These are phyloP conservation scores for Teratosphaeriaceae sp. DNA, from an alignment of 2,329 filamentous ascomycete genomes.

Conservation along the genomic window DNA sequence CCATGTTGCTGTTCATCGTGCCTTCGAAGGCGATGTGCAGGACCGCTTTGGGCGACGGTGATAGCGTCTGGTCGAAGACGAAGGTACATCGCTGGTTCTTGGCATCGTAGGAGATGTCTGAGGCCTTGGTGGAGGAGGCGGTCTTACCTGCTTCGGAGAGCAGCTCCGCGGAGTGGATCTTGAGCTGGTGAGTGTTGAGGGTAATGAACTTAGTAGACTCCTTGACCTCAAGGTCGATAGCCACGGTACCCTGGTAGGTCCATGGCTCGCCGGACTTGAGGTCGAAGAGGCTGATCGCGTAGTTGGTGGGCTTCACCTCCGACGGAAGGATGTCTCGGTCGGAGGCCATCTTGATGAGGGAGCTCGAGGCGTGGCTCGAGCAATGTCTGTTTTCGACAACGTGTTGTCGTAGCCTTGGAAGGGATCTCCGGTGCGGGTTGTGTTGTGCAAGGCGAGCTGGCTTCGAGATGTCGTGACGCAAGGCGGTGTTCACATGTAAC, in stretches of 20 bases:
- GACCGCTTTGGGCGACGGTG: slow-evolving; percentile 69
- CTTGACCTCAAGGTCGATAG: slow-evolving; percentile 80
- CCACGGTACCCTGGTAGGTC: slow-evolving; percentile 76
- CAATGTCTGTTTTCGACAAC: slow-evolving; percentile 21
- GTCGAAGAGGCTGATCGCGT: slow-evolving; percentile 85
- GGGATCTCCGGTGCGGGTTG: neutral
- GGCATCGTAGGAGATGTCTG: slow-evolving; percentile 71
- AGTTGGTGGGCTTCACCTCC: slow-evolving; percentile 89
- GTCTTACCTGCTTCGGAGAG: slow-evolving; percentile 51
- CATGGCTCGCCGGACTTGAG: slow-evolving; percentile 84
- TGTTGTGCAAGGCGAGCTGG: too few relatives aligned
- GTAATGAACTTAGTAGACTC: slow-evolving; percentile 81
- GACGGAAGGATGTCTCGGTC: slow-evolving; percentile 80
- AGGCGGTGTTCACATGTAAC: too few relatives aligned
- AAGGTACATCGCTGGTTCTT: slow-evolving; percentile 76
- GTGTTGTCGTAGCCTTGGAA: neutral
- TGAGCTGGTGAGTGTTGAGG: slow-evolving; percentile 80
- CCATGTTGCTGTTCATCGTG: neutral
- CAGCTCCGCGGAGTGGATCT: slow-evolving; percentile 69
- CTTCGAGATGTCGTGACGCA: neutral
- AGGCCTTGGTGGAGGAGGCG: slow-evolving; percentile 59
- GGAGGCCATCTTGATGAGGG: slow-evolving; percentile 36
- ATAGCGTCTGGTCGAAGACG: slow-evolving; percentile 65
- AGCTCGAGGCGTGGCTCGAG: slow-evolving; percentile 27
- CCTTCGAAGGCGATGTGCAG: neutral